A percentile compares a stretch with the other conserved stretches of the same genome.
Evolutionary conservation across 306 rosid species (phyloP).

Genomic region (Malus orientalis): DNA sequence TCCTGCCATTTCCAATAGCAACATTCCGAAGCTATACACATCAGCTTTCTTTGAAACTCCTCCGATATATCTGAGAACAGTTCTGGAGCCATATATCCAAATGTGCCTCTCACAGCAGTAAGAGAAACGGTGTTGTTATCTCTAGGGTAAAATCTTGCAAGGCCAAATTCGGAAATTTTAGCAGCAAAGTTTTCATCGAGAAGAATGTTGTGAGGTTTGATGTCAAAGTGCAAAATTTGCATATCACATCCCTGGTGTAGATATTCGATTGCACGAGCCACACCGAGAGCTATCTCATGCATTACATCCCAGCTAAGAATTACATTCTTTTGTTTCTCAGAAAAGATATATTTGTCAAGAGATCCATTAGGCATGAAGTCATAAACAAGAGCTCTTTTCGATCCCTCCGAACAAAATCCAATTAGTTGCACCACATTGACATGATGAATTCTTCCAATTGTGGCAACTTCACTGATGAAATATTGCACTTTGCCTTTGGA

Average conservation of each 20-base stretch:
- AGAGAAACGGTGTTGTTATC: not conserved
- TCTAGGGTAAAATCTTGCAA: conserved; percentile 1
- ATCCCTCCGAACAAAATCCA: conserved; percentile 5
- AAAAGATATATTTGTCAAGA: not conserved
- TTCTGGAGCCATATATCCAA: conserved; percentile 5
- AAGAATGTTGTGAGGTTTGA: not conserved
- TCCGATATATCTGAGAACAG: not conserved
- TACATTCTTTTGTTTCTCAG: not conserved
- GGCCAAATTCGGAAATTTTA: conserved; percentile 7
- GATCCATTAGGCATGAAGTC: conserved; percentile 14
- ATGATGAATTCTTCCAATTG: conserved; percentile 11
- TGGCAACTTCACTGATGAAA: conserved; percentile 2
- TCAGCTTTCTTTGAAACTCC: not conserved
- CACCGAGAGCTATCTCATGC: not conserved
- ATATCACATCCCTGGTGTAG: conserved; percentile 4
- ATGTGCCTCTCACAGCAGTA: not conserved
- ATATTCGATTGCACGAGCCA: not conserved
- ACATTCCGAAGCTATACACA: conserved; percentile 8
- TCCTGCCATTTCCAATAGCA: conserved; percentile 3
- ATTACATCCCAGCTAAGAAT: not conserved
- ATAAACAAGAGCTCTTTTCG: conserved; percentile 8
- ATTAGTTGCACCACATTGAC: conserved; percentile 8
- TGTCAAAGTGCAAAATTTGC: conserved; percentile 7
- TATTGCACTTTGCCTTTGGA: not conserved
- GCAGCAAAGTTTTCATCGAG: not conserved